Evolutionary conservation across 176 grass and related monocot species (phyloP), one percentile per base, ranked within the genome.

Genomic region (Saccharum officinarum): DNA sequence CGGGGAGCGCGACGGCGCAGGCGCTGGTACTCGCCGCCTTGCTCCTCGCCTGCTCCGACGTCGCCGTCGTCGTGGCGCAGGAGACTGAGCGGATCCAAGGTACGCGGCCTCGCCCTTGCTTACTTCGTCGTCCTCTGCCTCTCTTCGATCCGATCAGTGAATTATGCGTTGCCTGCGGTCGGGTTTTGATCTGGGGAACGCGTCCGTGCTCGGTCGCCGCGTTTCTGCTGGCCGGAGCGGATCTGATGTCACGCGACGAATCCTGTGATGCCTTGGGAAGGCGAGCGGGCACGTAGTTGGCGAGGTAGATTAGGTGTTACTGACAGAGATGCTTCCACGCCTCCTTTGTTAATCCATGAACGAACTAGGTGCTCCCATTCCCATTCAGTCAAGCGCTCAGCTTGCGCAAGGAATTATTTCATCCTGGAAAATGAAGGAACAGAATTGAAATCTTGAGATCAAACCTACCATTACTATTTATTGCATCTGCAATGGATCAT

Each of bases 31-130:
- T 90, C 22, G 84, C 60, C 22, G 84, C 75, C 22, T 30, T 87
- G 74, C 74, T 86, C 36, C 67, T 90, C 55, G 54, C 75, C 47
- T 81, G 31, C 74, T 67, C 55, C 17, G 54, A 9, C 6, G 44
- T 77, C 62, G 82, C 28, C 4, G 85, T 38, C 3, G 44, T 69
- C 22, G 64, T 37, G 20, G 85, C 75, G 39, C 89, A 91, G 89
- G 85, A 80, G 18, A 87, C 80, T 18, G 89, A 91, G 76, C 73
- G 89, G 85, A 87, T 91, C 75, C 85, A 91, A 91, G 89, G 89
- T 91, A 34, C 36, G 74, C 68, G 0, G 2, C 20, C 2, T 46
- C 13, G 69, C 5, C 25, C 12, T 60, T 10, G 3, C 11, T 28
- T 37, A 15, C 36, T 26, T 18, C 4, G 50, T 17, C 6, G 22